Conservation (phyloP, 2,329 filamentous ascomycete genomes). For the Colletotrichum agaves region DNA sequence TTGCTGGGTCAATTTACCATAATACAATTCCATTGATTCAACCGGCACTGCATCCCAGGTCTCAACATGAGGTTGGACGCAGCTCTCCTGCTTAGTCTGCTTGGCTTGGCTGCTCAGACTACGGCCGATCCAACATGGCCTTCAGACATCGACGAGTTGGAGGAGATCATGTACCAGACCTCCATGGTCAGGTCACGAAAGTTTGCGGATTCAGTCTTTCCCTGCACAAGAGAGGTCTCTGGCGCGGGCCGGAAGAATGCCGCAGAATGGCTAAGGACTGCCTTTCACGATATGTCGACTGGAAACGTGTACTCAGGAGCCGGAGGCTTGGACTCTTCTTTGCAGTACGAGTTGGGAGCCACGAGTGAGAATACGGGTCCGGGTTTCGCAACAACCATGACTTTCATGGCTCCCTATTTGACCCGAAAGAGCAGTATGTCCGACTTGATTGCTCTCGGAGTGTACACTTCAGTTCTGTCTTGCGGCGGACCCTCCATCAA, state of each 20-base stretch:
- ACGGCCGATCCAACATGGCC: slow-evolving; percentile 69
- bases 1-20: slow-evolving; percentile 5
- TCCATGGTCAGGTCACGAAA: slow-evolving; percentile 63
- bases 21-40: background rate
- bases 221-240: slow-evolving; percentile 64
- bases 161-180: slow-evolving; percentile 72
- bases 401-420: slow-evolving; percentile 64
- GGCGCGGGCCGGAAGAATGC: slow-evolving; percentile 67
- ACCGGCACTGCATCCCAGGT: background rate
- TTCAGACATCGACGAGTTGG: slow-evolving; percentile 67
- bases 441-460: slow-evolving; percentile 68
- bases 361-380: slow-evolving; percentile 67
- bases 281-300: slow-evolving; percentile 71
- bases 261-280: slow-evolving; percentile 70
- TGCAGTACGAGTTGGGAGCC: slow-evolving; percentile 65
- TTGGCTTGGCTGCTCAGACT: slow-evolving; percentile 49
- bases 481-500: slow-evolving; percentile 68
- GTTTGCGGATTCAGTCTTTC: slow-evolving; percentile 67
- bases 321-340: slow-evolving; percentile 69
- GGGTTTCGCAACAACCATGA: slow-evolving; percentile 63
- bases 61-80: slow-evolving; percentile 45
- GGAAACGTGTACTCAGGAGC: slow-evolving; percentile 57
- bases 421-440: slow-evolving; percentile 62
- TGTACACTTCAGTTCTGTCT: slow-evolving; percentile 67
- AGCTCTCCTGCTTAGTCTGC: slow-evolving; percentile 47